Percentiles rank a stretch among this genome's conserved stretches.
These are phyloP conservation scores for Tetrahymena elliotti DNA, from an alignment of 73 alveolate species.

Conservation along the genomic window DNA sequence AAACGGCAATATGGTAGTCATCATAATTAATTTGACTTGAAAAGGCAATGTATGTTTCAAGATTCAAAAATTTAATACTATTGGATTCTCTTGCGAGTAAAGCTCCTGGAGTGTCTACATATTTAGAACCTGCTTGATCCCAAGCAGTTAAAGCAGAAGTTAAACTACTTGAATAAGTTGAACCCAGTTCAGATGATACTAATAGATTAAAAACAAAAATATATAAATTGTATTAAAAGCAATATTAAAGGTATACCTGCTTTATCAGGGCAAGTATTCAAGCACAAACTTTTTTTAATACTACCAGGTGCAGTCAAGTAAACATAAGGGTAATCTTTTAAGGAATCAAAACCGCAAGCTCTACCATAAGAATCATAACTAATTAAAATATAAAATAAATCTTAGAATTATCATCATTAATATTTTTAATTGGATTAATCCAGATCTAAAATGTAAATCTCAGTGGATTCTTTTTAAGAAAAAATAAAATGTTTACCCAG, in stretches of 20 bases:
- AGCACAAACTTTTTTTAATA: neutral
- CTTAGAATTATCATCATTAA: too few relatives aligned
- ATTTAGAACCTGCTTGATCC: neutral
- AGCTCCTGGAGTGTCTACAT: neutral
- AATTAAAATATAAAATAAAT: constrained; percentile 1
- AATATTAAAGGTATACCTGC: neutral
- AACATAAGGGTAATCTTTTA: constrained; percentile 30
- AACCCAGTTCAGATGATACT: neutral
- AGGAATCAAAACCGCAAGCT: constrained; percentile 46
- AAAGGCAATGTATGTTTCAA: neutral
- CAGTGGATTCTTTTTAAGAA: too few relatives aligned
- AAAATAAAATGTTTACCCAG: too few relatives aligned
- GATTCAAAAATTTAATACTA: neutral
- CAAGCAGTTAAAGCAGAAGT: neutral
- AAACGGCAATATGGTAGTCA: neutral
- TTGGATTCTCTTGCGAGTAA: neutral
- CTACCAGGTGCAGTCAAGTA: neutral
- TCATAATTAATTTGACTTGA: neutral
- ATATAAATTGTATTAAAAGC: too few relatives aligned
- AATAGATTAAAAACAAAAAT: too few relatives aligned
- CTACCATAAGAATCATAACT: constrained; percentile 56
- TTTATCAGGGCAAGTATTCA: neutral
- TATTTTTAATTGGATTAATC: too few relatives aligned
- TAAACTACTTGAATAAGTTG: neutral
- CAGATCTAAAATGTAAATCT: too few relatives aligned